These are phyloP conservation scores for Pyropia haitanensis DNA, from an alignment of 23 red algal genomes.

Conservation along the genomic window DNA sequence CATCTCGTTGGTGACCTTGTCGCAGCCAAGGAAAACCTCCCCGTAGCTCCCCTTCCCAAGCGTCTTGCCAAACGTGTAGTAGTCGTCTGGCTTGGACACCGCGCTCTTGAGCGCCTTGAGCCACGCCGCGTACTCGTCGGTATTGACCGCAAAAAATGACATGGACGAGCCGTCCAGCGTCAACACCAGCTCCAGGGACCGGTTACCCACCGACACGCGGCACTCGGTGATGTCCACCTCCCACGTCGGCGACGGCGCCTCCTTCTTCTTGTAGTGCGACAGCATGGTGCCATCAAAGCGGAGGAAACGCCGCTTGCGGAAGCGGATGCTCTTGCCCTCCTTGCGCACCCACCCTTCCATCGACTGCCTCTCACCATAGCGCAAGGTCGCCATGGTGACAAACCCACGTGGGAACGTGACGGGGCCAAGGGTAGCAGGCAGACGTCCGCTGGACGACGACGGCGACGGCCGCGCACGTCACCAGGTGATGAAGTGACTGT, in stretches of 20 bases:
- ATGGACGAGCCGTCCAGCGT: constrained; percentile 35
- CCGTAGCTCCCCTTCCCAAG: constrained; percentile 21
- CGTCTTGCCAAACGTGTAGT: constrained; percentile 15
- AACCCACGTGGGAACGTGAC: no score
- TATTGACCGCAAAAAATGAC: constrained; percentile 68
- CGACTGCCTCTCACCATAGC: background rate
- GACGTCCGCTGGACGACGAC: no score
- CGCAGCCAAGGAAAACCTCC: constrained; percentile 15
- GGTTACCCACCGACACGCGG: constrained; percentile 31
- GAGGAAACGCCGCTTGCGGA: constrained; percentile 41
- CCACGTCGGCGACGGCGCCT: constrained; percentile 52
- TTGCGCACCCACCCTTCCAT: constrained; percentile 43
- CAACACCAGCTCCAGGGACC: constrained; percentile 60
- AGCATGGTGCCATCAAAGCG: constrained; percentile 40
- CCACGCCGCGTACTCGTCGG: constrained; percentile 38
- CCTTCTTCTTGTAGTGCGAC: constrained; percentile 55
- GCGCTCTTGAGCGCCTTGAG: constrained; percentile 56
- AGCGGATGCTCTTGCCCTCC: constrained; percentile 59
- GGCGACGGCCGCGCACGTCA: no score
- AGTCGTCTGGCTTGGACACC: constrained; percentile 33
- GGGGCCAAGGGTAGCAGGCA: no score
- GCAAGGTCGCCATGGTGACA: background rate
- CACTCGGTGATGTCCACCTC: constrained; percentile 62
- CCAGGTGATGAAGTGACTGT: no score
- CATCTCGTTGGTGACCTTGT: constrained; percentile 14